Conservation (phyloP, 345 rosid species). For the Dovyalis caffra region DNA sequence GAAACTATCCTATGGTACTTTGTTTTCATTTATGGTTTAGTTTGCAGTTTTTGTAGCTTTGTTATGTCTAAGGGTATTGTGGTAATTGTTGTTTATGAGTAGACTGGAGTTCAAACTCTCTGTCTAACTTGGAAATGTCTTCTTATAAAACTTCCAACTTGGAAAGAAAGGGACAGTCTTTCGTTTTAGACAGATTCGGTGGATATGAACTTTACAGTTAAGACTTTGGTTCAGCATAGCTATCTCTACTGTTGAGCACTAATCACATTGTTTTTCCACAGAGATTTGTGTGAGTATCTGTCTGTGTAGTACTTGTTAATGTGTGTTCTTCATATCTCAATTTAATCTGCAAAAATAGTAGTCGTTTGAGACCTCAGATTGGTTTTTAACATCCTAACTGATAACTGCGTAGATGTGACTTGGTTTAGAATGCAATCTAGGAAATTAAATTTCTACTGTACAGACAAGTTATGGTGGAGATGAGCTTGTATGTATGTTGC, state of each 20-base stretch:
- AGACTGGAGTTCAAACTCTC: neutral
- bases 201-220: neutral
- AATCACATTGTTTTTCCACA: neutral
- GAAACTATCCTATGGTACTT: neutral
- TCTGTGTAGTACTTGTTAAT: neutral
- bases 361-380: neutral
- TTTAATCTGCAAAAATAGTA: too few relatives aligned
- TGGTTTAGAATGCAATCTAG: conserved; percentile 5
- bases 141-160: neutral
- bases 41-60: neutral
- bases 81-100: neutral
- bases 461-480: neutral
- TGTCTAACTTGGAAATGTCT: neutral
- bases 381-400: neutral
- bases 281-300: neutral
- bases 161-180: neutral
- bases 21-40: too few relatives aligned
- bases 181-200: neutral
- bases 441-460: neutral
- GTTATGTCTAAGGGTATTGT: neutral
- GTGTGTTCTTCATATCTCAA: neutral
- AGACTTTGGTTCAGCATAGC: neutral
- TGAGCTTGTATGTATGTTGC: neutral
- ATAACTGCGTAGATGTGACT: too few relatives aligned
- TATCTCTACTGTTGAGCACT: neutral